Conservation (phyloP, 2,329 filamentous ascomycete genomes). For the Fusarium praegraminearum region DNA sequence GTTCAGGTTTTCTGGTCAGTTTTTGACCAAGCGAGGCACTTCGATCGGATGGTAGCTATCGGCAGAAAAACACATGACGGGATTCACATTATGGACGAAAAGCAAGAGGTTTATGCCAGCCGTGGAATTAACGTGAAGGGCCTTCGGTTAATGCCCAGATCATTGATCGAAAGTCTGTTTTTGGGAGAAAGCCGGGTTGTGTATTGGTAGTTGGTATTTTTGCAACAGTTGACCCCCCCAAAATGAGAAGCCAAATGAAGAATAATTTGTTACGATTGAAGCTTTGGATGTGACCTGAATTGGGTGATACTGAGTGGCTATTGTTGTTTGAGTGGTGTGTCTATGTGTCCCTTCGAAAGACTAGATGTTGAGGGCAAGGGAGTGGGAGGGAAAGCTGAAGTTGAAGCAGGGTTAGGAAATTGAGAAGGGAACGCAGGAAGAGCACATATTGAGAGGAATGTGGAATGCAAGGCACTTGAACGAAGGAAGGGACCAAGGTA, state of each 20-base stretch:
- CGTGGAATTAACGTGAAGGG: slow-evolving; percentile 14
- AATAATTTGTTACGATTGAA: slow-evolving; percentile 16
- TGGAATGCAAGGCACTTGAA: slow-evolving; percentile 19
- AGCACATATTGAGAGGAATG: slow-evolving; percentile 19
- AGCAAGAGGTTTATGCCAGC: slow-evolving; percentile 28
- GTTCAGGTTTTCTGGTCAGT: slow-evolving; percentile 43
- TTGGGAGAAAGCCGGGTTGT: slow-evolving; percentile 21
- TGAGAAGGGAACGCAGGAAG: background rate
- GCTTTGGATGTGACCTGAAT: background rate
- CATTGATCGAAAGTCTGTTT: slow-evolving; percentile 10
- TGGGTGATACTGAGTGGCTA: background rate
- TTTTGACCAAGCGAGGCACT: slow-evolving; percentile 31
- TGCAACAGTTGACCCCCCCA: slow-evolving; percentile 16
- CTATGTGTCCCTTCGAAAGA: background rate
- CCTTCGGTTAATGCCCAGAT: slow-evolving; percentile 12
- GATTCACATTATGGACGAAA: slow-evolving; percentile 38
- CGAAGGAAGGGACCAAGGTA: slow-evolving; percentile 3
- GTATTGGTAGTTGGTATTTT: slow-evolving; percentile 37
- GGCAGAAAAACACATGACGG: slow-evolving; percentile 19
- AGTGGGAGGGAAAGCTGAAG: background rate
- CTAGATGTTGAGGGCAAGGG: slow-evolving; percentile 3
- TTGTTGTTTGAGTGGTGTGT: background rate
- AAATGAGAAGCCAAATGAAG: slow-evolving; percentile 30
- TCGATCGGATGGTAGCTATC: slow-evolving; percentile 18
- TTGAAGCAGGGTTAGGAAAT: slow-evolving; percentile 1